Evolutionary conservation across 768 basidiomycete species (phyloP), one percentile per base, ranked within the genome.

Genomic region (Hydnum rufescens): DNA sequence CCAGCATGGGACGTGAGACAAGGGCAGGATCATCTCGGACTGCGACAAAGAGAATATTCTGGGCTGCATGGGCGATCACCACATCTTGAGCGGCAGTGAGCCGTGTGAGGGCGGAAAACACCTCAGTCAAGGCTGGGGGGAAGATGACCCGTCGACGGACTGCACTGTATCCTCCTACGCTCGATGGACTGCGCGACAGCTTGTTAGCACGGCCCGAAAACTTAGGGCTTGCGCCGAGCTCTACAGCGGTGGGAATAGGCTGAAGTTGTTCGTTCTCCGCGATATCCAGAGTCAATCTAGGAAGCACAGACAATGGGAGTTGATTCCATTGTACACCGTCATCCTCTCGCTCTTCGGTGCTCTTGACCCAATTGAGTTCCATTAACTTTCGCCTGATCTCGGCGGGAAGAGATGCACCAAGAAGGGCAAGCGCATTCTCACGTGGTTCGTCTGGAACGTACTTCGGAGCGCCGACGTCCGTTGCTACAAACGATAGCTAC

Each of bases 21-120:
- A 83, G 66, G 16, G 69, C 69, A 3, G 82, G 78, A 58, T 87
- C 83, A 58, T 83, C 80, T 22, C 82, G 72, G 75, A 85, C 78
- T 46, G 80, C 63, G 54, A 82, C 77, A 16, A 80, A 57, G 39
- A 84, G 59, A 3, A 74, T 66, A 26, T 69, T 69, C 42, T 76
- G 72, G 22, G 82, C 76, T 2, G 73, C 67, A 28, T 67, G 71
- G 6, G 79, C 72, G 26, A 84, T 70, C 3, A 63, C 58, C 54
- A 75, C 66, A 60, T 77, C 71, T 29, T 65, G 51, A 58, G 82
- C 78, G 42, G 68, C 70, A 3, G 74, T 68, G 55, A 82, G 62
- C 0, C 64, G 60, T 2, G 74, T 70, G 26, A 87, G 64, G 3
- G 67, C 67, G 3, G 72, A 73, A 56, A 84, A 74, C 2, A 78